A percentile compares a stretch with the other conserved stretches of the same genome.
Conservation (phyloP, 352 stramenopile genomes). For the Globisporangium sylvaticum region DNA sequence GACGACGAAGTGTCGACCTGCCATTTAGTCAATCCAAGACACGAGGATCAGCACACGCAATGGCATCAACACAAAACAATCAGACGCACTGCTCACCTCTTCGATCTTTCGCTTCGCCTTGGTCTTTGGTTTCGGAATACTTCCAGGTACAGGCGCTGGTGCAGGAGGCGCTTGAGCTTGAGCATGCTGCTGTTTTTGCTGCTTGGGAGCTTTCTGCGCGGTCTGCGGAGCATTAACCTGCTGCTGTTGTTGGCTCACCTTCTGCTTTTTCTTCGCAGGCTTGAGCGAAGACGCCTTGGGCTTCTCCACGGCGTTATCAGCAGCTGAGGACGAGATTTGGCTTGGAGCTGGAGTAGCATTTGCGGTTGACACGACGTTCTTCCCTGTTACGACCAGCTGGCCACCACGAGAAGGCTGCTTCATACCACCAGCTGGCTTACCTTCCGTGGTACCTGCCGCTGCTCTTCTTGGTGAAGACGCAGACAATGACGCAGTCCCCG, state of each 20-base stretch:
- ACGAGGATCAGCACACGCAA: neutral
- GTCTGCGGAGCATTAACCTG: neutral
- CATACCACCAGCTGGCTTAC: neutral
- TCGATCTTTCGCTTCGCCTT: constrained; percentile 5
- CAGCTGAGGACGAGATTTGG: neutral
- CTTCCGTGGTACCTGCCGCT: neutral
- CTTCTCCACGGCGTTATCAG: neutral
- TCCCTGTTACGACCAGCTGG: neutral
- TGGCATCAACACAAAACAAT: no score
- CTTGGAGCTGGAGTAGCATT: neutral
- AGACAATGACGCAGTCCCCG: neutral
- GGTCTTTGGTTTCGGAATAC: neutral
- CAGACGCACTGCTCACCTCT: neutral
- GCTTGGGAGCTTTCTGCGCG: neutral
- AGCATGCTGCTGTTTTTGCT: neutral
- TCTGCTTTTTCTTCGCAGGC: constrained; percentile 7
- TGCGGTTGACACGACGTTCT: neutral
- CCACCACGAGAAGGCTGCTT: neutral
- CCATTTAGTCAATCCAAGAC: neutral
- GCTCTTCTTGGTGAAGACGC: neutral
- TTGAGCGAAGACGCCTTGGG: neutral
- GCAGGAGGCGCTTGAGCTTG: neutral
- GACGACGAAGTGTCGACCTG: neutral
- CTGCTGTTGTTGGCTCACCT: neutral
- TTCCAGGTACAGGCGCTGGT: neutral